Evolutionary conservation across 192 early-diverging fungal species (phyloP).

Genomic region (Coemansia brasiliensis): DNA sequence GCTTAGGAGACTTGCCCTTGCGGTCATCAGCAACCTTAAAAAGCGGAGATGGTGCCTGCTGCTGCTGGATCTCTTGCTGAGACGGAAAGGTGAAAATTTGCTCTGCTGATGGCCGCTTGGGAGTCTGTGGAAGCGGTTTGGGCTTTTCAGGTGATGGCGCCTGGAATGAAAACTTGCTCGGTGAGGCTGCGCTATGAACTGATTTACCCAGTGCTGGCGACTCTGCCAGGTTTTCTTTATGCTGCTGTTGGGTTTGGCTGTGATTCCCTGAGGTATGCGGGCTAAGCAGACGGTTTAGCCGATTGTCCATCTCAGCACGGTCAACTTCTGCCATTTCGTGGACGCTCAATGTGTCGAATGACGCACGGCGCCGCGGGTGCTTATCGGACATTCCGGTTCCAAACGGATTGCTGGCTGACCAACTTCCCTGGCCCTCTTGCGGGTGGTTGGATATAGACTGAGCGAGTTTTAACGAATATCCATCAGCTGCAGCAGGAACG

Average conservation of each 20-base stretch:
- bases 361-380: slow-evolving; percentile 27
- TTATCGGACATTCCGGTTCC: neutral
- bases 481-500: neutral
- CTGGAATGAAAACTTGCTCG: slow-evolving; percentile 38
- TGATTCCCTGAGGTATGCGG: slow-evolving; percentile 1
- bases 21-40: slow-evolving; percentile 9
- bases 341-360: slow-evolving; percentile 45
- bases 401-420: slow-evolving; percentile 22
- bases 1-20: slow-evolving; percentile 5
- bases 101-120: slow-evolving; percentile 14
- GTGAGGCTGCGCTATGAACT: neutral
- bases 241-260: neutral
- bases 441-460: neutral
- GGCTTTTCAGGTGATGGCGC: slow-evolving; percentile 2
- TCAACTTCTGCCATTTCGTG: slow-evolving; percentile 51
- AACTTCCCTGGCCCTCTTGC: neutral
- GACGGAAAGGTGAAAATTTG: slow-evolving; percentile 44
- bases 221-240: neutral
- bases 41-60: slow-evolving; percentile 24
- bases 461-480: slow-evolving; percentile 4
- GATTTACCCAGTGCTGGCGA: neutral
- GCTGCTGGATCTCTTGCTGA: slow-evolving; percentile 3
- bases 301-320: slow-evolving; percentile 33
- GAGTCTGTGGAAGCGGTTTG: slow-evolving; percentile 42
- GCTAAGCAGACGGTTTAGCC: slow-evolving; percentile 37